A percentile compares a stretch with the other conserved stretches of the same genome.
phyloP scores from a whole-genome alignment of 176 grass and related monocot species.

The Secale cereale region DNA sequence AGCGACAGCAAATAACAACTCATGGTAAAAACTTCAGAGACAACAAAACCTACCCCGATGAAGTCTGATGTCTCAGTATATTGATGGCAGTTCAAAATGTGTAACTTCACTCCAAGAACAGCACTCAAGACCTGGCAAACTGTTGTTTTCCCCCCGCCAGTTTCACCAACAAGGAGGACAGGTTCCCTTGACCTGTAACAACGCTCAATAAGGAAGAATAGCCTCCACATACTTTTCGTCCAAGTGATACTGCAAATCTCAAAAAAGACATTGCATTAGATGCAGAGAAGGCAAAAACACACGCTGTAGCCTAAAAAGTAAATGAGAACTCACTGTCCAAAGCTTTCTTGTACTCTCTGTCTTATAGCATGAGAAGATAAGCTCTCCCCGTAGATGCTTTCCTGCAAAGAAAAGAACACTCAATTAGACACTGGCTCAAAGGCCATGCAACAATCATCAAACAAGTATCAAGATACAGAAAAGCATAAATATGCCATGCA shows the following conservation, averaged over 20 bases:
- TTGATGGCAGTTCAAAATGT: conserved; percentile 97
- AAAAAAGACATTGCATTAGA: conserved; percentile 22
- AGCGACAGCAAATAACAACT: conserved; percentile 23
- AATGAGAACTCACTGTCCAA: conserved; percentile 72
- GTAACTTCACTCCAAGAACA: conserved; percentile 63
- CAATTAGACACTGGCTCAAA: conserved; percentile 5
- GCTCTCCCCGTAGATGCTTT: conserved; percentile 30
- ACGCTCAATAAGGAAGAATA: conserved; percentile 90
- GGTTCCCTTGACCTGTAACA: conserved; percentile 84
- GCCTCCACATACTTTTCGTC: conserved; percentile 91
- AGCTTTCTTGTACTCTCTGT: conserved; percentile 39
- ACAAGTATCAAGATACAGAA: not conserved
- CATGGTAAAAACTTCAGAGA: not conserved
- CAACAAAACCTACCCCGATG: conserved; percentile 70
- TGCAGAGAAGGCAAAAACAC: not conserved
- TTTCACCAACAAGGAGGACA: conserved; percentile 98
- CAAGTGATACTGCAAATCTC: conserved; percentile 71
- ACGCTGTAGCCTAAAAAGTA: conserved; percentile 1
- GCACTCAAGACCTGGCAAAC: conserved; percentile 90
- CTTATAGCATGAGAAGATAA: conserved; percentile 40
- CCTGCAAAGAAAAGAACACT: conserved; percentile 42
- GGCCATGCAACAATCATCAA: not conserved
- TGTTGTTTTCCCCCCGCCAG: conserved; percentile 92
- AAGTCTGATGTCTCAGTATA: conserved; percentile 98
- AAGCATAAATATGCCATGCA: not conserved